Conservation (phyloP, 192 early-diverging fungal species). For the Entomortierella parvispora region DNA sequence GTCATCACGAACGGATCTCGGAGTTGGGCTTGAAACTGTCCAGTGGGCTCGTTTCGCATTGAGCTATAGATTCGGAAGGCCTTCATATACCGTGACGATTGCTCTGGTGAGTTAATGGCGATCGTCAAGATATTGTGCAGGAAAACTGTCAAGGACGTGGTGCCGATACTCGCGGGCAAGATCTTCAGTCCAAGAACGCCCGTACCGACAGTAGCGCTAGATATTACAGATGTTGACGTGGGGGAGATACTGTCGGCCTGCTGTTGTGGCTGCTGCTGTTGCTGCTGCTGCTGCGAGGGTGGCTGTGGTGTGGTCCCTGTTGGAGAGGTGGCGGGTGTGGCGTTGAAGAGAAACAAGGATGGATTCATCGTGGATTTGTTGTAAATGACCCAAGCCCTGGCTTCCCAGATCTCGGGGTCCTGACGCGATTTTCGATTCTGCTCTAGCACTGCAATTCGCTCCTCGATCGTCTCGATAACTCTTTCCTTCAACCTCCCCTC, state of each 20-base stretch:
- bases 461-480: background rate
- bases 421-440: background rate
- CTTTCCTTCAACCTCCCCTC: background rate
- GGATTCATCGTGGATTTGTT: slow-evolving; percentile 32
- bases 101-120: slow-evolving; percentile 31
- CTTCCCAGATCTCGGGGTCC: slow-evolving; percentile 40
- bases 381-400: slow-evolving; percentile 39
- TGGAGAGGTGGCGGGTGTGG: background rate
- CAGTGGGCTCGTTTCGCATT: slow-evolving; percentile 25
- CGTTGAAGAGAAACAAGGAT: background rate
- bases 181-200: background rate
- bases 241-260: background rate
- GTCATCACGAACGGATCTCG: slow-evolving; percentile 42
- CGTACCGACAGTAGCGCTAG: background rate
- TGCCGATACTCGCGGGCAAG: slow-evolving; percentile 6
- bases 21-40: slow-evolving; percentile 17
- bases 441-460: background rate
- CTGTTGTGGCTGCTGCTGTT: background rate
- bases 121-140: slow-evolving; percentile 34
- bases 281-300: background rate
- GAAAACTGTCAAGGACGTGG: slow-evolving; percentile 19
- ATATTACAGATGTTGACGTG: background rate
- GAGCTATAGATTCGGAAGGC: slow-evolving; percentile 23
- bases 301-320: background rate
- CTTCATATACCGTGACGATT: slow-evolving; percentile 27